A percentile compares a stretch with the other conserved stretches of the same genome.
phyloP scores from a whole-genome alignment of 2,329 filamentous ascomycete genomes.

The Daldinia sp. region DNA sequence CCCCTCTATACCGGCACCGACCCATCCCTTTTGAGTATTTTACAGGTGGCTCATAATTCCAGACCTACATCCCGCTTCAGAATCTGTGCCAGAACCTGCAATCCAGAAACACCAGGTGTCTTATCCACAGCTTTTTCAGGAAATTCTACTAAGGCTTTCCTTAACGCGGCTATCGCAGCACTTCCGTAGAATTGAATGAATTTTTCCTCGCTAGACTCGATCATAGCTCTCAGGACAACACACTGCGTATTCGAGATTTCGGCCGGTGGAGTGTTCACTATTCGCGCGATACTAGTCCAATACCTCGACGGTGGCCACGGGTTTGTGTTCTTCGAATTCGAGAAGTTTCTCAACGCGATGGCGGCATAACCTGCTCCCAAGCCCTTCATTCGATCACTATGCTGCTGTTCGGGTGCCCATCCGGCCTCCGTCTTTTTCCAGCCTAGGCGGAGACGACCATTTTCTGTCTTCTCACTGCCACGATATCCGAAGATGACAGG shows the following conservation, averaged over 20 bases:
- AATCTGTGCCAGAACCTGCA: slow-evolving; percentile 66
- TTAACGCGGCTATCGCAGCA: slow-evolving; percentile 77
- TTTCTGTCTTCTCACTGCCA: slow-evolving; percentile 78
- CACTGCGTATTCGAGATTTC: slow-evolving; percentile 80
- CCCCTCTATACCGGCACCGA: slow-evolving; percentile 34
- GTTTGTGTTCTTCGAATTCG: slow-evolving; percentile 74
- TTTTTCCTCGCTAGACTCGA: slow-evolving; percentile 77
- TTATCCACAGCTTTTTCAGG: slow-evolving; percentile 66
- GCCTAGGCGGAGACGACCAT: slow-evolving; percentile 75
- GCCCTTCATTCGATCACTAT: slow-evolving; percentile 85
- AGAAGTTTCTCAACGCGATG: slow-evolving; percentile 85
- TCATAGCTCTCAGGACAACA: slow-evolving; percentile 76
- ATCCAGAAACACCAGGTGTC: slow-evolving; percentile 62
- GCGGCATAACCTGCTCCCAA: slow-evolving; percentile 87
- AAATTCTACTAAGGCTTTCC: slow-evolving; percentile 79
- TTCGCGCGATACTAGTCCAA: slow-evolving; percentile 81
- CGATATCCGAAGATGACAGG: slow-evolving; percentile 88
- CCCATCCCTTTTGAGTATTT: slow-evolving; percentile 19
- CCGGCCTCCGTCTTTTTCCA: slow-evolving; percentile 70
- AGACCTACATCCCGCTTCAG: slow-evolving; percentile 65
- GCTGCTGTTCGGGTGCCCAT: slow-evolving; percentile 77
- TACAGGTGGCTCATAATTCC: slow-evolving; percentile 51
- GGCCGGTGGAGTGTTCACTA: slow-evolving; percentile 78
- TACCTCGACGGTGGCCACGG: slow-evolving; percentile 84
- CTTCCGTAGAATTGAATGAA: slow-evolving; percentile 87